phyloP scores from a whole-genome alignment of 108 stramenopile species.

The Pseudonitzschia pungens region DNA sequence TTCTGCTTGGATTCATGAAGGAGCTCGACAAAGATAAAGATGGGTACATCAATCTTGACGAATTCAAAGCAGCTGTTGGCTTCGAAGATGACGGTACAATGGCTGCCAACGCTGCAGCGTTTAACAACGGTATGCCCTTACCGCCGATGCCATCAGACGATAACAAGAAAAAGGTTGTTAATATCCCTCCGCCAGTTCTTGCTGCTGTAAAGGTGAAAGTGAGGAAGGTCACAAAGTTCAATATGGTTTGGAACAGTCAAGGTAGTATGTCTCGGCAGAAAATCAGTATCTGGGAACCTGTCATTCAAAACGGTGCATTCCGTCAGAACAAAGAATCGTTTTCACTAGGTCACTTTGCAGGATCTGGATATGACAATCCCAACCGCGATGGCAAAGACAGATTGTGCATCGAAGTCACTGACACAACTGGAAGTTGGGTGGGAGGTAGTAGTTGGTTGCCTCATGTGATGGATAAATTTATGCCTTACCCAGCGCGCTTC shows the following conservation, averaged over 20 bases:
- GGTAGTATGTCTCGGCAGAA: conserved; percentile 91
- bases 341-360: conserved; percentile 90
- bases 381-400: conserved; percentile 73
- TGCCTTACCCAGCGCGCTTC: conserved; percentile 94
- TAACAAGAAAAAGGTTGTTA: conserved; percentile 56
- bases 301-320: conserved; percentile 61
- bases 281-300: conserved; percentile 93
- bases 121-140: conserved; percentile 72
- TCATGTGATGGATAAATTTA: conserved; percentile 86
- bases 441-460: conserved; percentile 91
- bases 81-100: conserved; percentile 81
- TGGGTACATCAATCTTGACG: conserved; percentile 91
- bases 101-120: conserved; percentile 52
- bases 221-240: conserved; percentile 83
- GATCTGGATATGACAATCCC: conserved; percentile 86
- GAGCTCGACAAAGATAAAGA: conserved; percentile 93
- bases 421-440: conserved; percentile 90
- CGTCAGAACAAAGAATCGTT: conserved; percentile 85
- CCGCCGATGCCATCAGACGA: conserved; percentile 79
- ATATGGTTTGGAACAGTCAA: conserved; percentile 90
- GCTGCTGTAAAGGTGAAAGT: conserved; percentile 93
- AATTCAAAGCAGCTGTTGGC: conserved; percentile 94
- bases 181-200: conserved; percentile 89
- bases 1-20: conserved; percentile 87
- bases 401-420: conserved; percentile 90